Evolutionary conservation across 805 yeast genomes (phyloP).

Genomic region (Schwanniomyces polymorphus): DNA sequence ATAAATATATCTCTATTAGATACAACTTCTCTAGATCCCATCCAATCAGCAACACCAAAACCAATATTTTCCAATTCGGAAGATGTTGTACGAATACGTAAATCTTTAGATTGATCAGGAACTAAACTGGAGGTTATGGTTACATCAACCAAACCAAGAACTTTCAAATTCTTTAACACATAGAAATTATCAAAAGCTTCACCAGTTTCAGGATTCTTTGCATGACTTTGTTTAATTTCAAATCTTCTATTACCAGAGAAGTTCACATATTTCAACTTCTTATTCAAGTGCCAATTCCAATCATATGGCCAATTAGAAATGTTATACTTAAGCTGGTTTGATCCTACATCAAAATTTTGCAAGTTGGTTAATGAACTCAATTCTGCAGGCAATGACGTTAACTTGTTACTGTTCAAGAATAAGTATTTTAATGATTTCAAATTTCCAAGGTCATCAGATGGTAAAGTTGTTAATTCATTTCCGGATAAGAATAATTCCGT

Average conservation of each 20-base stretch:
- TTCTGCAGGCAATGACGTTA: constrained; percentile 88
- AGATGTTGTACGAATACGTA: constrained; percentile 88
- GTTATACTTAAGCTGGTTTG: constrained; percentile 86
- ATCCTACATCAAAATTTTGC: constrained; percentile 82
- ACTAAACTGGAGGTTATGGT: constrained; percentile 85
- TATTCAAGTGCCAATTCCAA: constrained; percentile 95
- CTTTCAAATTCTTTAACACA: constrained; percentile 62
- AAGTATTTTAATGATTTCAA: constrained; percentile 59
- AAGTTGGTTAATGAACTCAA: constrained; percentile 65
- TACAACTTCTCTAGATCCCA: constrained; percentile 66
- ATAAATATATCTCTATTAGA: constrained; percentile 82
- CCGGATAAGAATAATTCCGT: constrained; percentile 79
- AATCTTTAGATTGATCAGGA: constrained; percentile 82
- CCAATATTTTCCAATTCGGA: constrained; percentile 73
- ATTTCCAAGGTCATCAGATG: constrained; percentile 79
- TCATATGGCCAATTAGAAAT: constrained; percentile 94
- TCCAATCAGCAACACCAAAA: constrained; percentile 88
- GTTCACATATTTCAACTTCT: constrained; percentile 73
- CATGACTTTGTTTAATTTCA: constrained; percentile 73
- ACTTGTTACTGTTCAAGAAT: constrained; percentile 78
- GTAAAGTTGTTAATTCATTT: constrained; percentile 72
- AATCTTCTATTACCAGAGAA: constrained; percentile 91
- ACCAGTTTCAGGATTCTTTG: constrained; percentile 52
- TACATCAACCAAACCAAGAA: constrained; percentile 91
- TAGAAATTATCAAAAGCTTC: constrained; percentile 69